A percentile compares a stretch with the other conserved stretches of the same genome.
Evolutionary conservation across 257 asterid genomes (phyloP).

Genomic region (Solanum chmielewskii): DNA sequence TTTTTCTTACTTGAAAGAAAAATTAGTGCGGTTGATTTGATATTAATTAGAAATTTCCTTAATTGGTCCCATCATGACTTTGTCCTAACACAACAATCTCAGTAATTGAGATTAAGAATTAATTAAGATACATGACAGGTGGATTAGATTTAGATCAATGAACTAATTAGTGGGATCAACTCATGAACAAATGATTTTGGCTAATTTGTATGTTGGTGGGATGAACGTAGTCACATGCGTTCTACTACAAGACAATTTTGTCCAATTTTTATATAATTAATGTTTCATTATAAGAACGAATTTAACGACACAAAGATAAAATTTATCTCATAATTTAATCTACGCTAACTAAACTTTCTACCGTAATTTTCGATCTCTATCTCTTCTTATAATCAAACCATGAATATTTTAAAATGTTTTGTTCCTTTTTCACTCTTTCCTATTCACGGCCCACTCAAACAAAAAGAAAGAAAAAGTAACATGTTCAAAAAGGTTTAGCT

Average conservation of each 20-base stretch:
- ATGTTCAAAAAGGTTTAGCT: neutral
- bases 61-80: neutral
- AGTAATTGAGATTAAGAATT: neutral
- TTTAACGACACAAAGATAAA: too few species aligned
- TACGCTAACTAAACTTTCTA: too few species aligned
- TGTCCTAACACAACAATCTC: neutral
- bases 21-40: neutral
- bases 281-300: neutral
- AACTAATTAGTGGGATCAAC: neutral
- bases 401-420: neutral
- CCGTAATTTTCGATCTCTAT: neutral
- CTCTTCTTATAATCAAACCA: too few species aligned
- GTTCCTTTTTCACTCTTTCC: neutral
- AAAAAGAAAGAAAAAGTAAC: neutral
- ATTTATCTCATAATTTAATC: too few species aligned
- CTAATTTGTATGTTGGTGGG: neutral
- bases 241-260: neutral
- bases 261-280: neutral
- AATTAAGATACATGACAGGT: neutral
- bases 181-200: neutral
- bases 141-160: neutral
- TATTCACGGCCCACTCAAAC: neutral
- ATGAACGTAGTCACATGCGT: neutral
- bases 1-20: neutral
- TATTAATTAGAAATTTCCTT: neutral